phyloP scores from a whole-genome alignment of 768 basidiomycete species.

The Trametes coccinea region DNA sequence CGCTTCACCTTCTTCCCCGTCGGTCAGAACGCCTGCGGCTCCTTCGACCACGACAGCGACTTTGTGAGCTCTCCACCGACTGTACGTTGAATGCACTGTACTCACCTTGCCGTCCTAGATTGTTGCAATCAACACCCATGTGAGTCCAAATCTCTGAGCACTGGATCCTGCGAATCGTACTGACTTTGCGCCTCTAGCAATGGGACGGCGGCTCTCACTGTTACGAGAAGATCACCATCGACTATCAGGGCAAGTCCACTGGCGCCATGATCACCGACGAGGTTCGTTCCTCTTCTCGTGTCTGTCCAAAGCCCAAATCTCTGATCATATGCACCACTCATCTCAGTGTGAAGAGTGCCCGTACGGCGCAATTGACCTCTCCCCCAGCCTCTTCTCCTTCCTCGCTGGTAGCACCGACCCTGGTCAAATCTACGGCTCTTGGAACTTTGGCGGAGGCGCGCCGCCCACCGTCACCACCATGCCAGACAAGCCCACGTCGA shows the following conservation, averaged over 20 bases:
- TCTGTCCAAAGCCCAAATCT: background rate
- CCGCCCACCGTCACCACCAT: slow-evolving; percentile 22
- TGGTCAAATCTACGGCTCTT: slow-evolving; percentile 62
- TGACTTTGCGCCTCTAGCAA: slow-evolving; percentile 43
- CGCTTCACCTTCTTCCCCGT: slow-evolving; percentile 23
- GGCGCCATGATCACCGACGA: slow-evolving; percentile 62
- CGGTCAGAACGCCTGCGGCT: slow-evolving; percentile 23
- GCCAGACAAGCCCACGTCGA: slow-evolving; percentile 8
- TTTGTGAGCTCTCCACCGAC: slow-evolving; percentile 11
- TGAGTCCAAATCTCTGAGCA: slow-evolving; percentile 10
- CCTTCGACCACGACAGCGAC: slow-evolving; percentile 20
- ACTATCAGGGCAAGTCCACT: slow-evolving; percentile 54
- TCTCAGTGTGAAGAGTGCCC: slow-evolving; percentile 63
- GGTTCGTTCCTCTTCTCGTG: slow-evolving; percentile 38
- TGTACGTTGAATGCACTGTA: background rate
- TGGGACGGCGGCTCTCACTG: slow-evolving; percentile 54
- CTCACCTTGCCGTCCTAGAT: slow-evolving; percentile 38
- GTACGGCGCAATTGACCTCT: slow-evolving; percentile 61
- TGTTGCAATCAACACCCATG: slow-evolving; percentile 45
- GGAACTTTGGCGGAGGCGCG: slow-evolving; percentile 49
- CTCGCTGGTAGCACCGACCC: slow-evolving; percentile 41
- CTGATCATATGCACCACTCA: background rate
- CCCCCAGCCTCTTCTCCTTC: slow-evolving; percentile 54
- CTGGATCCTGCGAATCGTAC: background rate
- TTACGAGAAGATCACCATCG: slow-evolving; percentile 61